phyloP scores from a whole-genome alignment of 2,329 filamentous ascomycete species.

The Waltergamsia citrina region DNA sequence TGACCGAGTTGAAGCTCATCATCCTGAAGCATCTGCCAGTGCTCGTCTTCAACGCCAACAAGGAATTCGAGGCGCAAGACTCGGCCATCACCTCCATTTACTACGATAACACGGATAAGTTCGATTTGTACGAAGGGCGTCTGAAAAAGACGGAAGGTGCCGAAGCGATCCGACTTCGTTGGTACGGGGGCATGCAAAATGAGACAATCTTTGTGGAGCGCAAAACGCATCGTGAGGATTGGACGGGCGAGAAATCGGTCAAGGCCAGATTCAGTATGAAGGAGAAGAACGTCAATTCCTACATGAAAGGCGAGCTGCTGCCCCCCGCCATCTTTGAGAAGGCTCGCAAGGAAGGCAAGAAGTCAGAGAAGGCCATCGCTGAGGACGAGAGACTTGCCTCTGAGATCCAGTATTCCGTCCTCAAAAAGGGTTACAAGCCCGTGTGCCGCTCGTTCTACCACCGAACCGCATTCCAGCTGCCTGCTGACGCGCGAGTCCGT shows the following conservation, averaged over 20 bases:
- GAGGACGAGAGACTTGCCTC: slow-evolving; percentile 82
- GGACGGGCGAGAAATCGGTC: slow-evolving; percentile 98
- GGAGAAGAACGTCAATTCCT: slow-evolving; percentile 95
- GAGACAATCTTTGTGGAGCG: slow-evolving; percentile 96
- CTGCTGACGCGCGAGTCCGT: slow-evolving; percentile 88
- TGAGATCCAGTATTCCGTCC: slow-evolving; percentile 87
- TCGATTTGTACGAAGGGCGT: slow-evolving; percentile 89
- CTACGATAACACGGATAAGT: slow-evolving; percentile 89
- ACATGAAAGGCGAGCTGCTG: slow-evolving; percentile 73
- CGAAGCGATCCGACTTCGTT: slow-evolving; percentile 89
- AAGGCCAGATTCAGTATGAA: slow-evolving; percentile 93
- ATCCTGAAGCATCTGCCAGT: slow-evolving; percentile 96
- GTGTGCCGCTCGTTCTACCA: slow-evolving; percentile 97
- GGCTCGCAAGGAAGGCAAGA: slow-evolving; percentile 89
- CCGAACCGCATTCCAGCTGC: slow-evolving; percentile 93
- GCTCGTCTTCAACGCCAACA: slow-evolving; percentile 92
- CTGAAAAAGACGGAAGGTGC: slow-evolving; percentile 97
- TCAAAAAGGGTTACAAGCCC: slow-evolving; percentile 78
- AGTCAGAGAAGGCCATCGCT: slow-evolving; percentile 81
- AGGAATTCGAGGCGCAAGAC: slow-evolving; percentile 87
- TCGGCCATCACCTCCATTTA: slow-evolving; percentile 97
- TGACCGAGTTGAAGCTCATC: slow-evolving; percentile 95
- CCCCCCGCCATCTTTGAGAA: slow-evolving; percentile 92
- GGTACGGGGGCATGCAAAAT: slow-evolving; percentile 94
- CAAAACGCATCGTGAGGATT: slow-evolving; percentile 97